A percentile compares a stretch with the other conserved stretches of the same genome.
These are phyloP conservation scores for Thermothielavioides terrestris DNA, from an alignment of 495 filamentous ascomycete species.

Conservation along the genomic window DNA sequence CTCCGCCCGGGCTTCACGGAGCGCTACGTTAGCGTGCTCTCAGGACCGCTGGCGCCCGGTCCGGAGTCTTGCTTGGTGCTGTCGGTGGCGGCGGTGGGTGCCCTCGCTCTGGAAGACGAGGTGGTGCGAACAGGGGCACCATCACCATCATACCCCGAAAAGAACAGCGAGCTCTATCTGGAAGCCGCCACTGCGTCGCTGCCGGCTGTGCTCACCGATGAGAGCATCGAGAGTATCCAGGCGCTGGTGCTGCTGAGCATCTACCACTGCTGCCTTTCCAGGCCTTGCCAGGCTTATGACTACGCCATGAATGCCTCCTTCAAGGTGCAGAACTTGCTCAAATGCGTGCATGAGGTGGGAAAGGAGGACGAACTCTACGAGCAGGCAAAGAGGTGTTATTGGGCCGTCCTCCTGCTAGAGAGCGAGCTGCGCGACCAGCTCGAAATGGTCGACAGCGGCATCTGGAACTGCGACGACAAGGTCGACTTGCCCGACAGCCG, in stretches of 20 bases:
- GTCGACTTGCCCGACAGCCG: neutral
- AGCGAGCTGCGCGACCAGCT: neutral
- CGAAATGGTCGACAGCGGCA: neutral
- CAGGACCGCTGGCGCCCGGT: neutral
- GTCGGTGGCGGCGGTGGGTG: neutral
- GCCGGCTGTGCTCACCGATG: neutral
- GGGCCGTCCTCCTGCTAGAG: neutral
- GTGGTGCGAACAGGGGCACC: neutral
- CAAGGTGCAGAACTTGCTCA: neutral
- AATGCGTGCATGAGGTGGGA: neutral
- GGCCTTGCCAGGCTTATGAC: neutral
- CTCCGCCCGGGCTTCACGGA: neutral
- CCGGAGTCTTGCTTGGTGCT: neutral
- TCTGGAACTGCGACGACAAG: neutral
- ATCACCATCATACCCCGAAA: neutral
- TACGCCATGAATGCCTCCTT: neutral
- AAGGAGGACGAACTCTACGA: neutral
- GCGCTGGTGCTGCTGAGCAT: neutral
- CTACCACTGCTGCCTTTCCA: neutral
- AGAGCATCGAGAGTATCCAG: neutral
- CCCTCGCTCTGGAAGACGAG: neutral
- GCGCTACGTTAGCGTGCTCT: neutral
- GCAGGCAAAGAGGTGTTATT: neutral
- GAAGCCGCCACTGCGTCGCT: neutral
- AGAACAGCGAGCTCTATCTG: neutral